A percentile compares a stretch with the other conserved stretches of the same genome.
Conservation (phyloP, 805 yeast genomes). For the Wickerhamiella sergipiensis region DNA sequence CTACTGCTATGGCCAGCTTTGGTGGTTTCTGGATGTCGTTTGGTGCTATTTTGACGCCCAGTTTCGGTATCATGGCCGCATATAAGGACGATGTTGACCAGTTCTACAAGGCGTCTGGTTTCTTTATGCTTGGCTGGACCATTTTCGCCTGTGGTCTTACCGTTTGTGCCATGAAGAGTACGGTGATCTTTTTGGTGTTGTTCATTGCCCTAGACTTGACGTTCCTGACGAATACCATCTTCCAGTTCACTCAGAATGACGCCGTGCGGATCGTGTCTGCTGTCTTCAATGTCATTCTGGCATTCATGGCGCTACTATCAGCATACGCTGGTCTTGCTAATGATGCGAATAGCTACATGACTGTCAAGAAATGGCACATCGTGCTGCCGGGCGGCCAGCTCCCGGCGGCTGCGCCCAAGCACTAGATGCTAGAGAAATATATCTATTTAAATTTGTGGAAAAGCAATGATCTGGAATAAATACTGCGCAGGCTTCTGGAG, state of each 20-base stretch:
- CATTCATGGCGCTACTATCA: conserved; percentile 46
- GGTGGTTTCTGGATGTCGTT: conserved; percentile 59
- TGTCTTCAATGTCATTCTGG: conserved; percentile 41
- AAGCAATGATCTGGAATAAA: too few species aligned
- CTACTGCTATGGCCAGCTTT: conserved; percentile 28
- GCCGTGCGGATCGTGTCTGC: conserved; percentile 44
- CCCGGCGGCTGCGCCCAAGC: neutral
- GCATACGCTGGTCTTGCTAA: conserved; percentile 51
- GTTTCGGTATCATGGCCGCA: conserved; percentile 36
- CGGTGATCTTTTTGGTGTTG: conserved; percentile 46
- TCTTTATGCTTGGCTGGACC: conserved; percentile 49
- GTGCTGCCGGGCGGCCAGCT: neutral
- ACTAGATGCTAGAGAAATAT: neutral
- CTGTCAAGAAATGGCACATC: conserved; percentile 17
- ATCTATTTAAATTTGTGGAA: neutral
- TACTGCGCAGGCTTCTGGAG: too few species aligned
- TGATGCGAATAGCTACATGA: conserved; percentile 43
- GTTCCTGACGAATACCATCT: conserved; percentile 40
- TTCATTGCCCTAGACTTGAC: conserved; percentile 41
- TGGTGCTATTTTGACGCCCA: conserved; percentile 40
- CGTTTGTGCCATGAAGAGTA: conserved; percentile 46
- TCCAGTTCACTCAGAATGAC: conserved; percentile 29
- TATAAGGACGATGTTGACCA: conserved; percentile 24
- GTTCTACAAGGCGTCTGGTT: conserved; percentile 38
- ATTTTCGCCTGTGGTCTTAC: conserved; percentile 43